These are phyloP conservation scores for Panicum miliaceum DNA, from an alignment of 176 grass and related monocot species.

Conservation along the genomic window DNA sequence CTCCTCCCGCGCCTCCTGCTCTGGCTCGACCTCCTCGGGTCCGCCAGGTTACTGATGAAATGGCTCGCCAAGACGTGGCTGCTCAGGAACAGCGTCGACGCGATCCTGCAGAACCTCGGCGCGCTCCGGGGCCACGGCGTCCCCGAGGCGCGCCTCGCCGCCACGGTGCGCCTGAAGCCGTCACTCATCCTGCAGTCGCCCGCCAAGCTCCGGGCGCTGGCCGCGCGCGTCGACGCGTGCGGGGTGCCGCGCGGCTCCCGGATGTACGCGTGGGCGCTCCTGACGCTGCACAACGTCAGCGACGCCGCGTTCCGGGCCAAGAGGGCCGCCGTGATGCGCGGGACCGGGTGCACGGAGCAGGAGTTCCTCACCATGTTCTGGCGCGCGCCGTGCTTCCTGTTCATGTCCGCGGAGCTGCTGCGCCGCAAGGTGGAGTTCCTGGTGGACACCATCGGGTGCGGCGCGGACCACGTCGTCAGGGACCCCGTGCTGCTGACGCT, in stretches of 20 bases:
- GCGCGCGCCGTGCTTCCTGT: conserved; percentile 46
- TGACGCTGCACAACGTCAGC: conserved; percentile 33
- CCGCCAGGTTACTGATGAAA: conserved; percentile 56
- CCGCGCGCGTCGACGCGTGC: conserved; percentile 21
- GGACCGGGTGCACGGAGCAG: conserved; percentile 40
- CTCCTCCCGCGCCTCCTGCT: conserved; percentile 45
- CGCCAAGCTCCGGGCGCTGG: conserved; percentile 20
- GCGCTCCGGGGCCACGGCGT: conserved; percentile 15
- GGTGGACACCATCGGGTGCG: conserved; percentile 22
- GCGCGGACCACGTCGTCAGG: not conserved
- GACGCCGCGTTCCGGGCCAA: conserved; percentile 32
- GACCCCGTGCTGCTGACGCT: conserved; percentile 42
- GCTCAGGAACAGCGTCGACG: conserved; percentile 38
- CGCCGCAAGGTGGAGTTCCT: conserved; percentile 62
- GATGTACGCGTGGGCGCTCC: conserved; percentile 40
- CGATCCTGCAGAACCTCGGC: conserved; percentile 34
- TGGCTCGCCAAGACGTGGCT: conserved; percentile 41
- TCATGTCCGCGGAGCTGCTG: conserved; percentile 31
- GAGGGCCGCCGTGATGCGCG: conserved; percentile 20
- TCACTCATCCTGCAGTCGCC: conserved; percentile 27
- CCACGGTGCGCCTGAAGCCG: not conserved
- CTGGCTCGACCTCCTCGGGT: conserved; percentile 53
- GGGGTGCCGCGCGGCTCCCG: conserved; percentile 36
- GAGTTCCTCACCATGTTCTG: conserved; percentile 56
- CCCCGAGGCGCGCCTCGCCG: not conserved